Base-by-base conservation (phyloP, 495 filamentous ascomycete species). In the Talaromyces thailandensis region DNA sequence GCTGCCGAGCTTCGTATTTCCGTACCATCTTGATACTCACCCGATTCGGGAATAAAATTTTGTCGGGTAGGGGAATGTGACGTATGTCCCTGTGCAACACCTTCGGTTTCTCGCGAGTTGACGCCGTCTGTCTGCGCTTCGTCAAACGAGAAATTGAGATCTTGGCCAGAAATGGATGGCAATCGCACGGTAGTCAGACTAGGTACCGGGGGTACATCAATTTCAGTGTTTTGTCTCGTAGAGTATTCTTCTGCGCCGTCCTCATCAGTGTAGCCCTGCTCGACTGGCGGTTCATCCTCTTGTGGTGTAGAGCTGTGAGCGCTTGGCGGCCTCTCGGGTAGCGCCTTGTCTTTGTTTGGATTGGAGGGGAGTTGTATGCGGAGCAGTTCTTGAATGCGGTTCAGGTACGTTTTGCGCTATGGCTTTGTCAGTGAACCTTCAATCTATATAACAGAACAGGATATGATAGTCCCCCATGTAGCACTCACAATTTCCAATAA, bases 331-430 rank as follows among this genome's bases (percentile, higher is more conserved):
- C 92, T 81, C 40, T 86, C 81, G 12, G 93, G 93, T 16, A 96
- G 76, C 32, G 87, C 87, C 68, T 92, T 93, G 29, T 81, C 82
- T 64, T 85, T 82, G 37, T 78, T 67, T 55, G 74, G 63, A 45
- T 81, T 73, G 59, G 85, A 79, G 16, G 79, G 73, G 9, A 86
- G 81, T 29, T 88, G 83, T 66, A 92, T 79, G 26, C 84, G 83
- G 67, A 86, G 82, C 14, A 98, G 81, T 67, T 98, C 93, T 31
- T 83, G 84, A 58, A 98, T 93, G 61, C 94, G 88, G 58, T 84
- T 89, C 59, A 86, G 89, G 72, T 98, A 98, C 2, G 93, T 96
- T 63, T 87, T 84, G 65, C 91, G 86, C 92, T 93, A 70, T 67
- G 64, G 66, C 69, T 63, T 60, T 63, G 35, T 62, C 55, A 24